Evolutionary conservation across 495 filamentous ascomycete species (phyloP).

Genomic region (Cairneyella variabilis): DNA sequence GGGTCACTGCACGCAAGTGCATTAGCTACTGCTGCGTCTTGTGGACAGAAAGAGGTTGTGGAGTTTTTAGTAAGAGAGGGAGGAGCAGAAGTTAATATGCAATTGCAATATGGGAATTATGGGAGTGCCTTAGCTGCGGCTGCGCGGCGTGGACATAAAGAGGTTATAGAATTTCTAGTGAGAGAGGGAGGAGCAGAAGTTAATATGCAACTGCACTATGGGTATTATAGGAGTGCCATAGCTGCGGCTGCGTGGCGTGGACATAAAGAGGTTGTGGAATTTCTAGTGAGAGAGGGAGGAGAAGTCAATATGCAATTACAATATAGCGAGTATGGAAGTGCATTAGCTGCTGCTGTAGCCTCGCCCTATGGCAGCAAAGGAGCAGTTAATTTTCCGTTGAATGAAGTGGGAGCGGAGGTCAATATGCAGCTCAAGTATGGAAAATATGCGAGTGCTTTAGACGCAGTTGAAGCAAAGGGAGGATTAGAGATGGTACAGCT

Average conservation of each 20-base stretch:
- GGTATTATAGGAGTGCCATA: not conserved
- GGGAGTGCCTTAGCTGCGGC: not conserved
- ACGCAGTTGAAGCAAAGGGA: conserved; percentile 3
- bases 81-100: conserved; percentile 2
- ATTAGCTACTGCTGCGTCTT: not conserved
- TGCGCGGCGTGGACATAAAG: not conserved
- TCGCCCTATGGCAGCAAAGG: too few species aligned
- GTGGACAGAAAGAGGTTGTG: not conserved
- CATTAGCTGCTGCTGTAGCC: conserved; percentile 1
- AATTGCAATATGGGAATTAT: not conserved
- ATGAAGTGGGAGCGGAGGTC: conserved; percentile 10
- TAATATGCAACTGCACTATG: not conserved
- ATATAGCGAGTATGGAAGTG: conserved; percentile 5
- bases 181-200: not conserved
- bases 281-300: not conserved
- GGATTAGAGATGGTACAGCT: not conserved
- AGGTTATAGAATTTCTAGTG: not conserved
- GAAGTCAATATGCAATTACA: conserved; percentile 8
- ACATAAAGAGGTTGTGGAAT: not conserved
- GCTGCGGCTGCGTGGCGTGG: not conserved
- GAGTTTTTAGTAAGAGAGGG: not conserved
- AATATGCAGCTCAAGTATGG: conserved; percentile 14
- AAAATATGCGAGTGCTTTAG: conserved; percentile 8
- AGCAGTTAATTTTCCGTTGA: not conserved
- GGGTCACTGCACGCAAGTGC: conserved; percentile 8